Conservation (phyloP, 345 rosid species). For the Turritis glabra region DNA sequence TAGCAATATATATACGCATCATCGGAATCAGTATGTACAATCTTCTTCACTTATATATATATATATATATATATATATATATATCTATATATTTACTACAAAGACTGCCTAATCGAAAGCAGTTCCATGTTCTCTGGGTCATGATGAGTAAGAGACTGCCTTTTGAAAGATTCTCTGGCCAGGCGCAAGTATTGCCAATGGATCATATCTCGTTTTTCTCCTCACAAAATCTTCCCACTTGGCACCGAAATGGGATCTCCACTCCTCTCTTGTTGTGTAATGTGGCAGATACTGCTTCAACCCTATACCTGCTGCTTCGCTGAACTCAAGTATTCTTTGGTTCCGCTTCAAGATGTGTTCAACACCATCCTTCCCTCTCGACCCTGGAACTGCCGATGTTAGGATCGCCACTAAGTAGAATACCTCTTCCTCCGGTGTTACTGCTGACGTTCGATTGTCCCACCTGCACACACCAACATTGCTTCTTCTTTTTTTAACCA, state of each 20-base stretch:
- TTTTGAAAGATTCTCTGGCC: constrained; percentile 87
- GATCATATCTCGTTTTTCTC: constrained; percentile 80
- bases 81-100: too few relatives aligned
- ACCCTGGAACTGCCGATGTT: constrained; percentile 77
- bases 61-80: not conserved
- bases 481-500: not conserved
- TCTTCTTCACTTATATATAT: not conserved
- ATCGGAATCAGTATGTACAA: not conserved
- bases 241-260: constrained; percentile 82
- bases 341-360: constrained; percentile 70
- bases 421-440: constrained; percentile 80
- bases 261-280: constrained; percentile 69
- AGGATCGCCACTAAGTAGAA: constrained; percentile 94
- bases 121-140: constrained; percentile 20
- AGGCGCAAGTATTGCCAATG: constrained; percentile 87
- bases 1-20: not conserved
- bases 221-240: constrained; percentile 67
- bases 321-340: constrained; percentile 61
- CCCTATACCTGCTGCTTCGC: constrained; percentile 60
- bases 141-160: constrained; percentile 49
- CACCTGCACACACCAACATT: constrained; percentile 50
- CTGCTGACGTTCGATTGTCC: constrained; percentile 94
- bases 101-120: too few relatives aligned
- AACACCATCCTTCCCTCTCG: constrained; percentile 65
- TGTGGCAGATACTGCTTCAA: constrained; percentile 91